Evolutionary conservation across 1,284 basidiomycete genomes (phyloP).

Genomic region (Cronartium quercuum): DNA sequence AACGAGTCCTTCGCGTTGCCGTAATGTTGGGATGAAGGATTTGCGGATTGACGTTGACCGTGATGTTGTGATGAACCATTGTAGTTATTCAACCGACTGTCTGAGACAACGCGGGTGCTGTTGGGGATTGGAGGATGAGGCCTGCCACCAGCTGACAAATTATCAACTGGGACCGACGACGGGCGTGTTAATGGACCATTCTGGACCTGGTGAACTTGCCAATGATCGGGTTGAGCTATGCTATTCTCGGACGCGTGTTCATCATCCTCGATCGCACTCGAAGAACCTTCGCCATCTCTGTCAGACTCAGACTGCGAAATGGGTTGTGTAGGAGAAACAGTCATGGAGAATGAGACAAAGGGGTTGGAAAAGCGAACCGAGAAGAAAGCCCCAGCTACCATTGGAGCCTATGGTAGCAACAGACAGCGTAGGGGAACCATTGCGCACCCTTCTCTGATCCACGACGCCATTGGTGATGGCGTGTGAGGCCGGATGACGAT

Average conservation of each 20-base stretch:
- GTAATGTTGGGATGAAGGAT: conserved; percentile 40
- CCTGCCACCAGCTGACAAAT: conserved; percentile 43
- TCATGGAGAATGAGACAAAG: conserved; percentile 3
- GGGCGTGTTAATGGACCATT: conserved; percentile 23
- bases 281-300: conserved; percentile 33
- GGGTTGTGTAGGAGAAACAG: background rate
- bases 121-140: conserved; percentile 45
- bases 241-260: conserved; percentile 16
- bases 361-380: conserved; percentile 23
- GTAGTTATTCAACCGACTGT: conserved; percentile 43
- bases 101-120: conserved; percentile 43
- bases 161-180: conserved; percentile 29
- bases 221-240: conserved; percentile 5
- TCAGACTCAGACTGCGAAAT: conserved; percentile 34
- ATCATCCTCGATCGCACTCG: conserved; percentile 33
- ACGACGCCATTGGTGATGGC: conserved; percentile 13
- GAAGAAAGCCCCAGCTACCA: conserved; percentile 32
- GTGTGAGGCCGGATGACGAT: conserved; percentile 47
- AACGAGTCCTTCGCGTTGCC: conserved; percentile 70
- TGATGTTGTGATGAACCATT: conserved; percentile 46
- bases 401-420: conserved; percentile 21
- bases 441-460: conserved; percentile 37
- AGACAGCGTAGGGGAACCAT: conserved; percentile 28
- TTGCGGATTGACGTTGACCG: conserved; percentile 51
- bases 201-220: background rate